phyloP scores from a whole-genome alignment of 2,329 filamentous ascomycete genomes.

The Pseudogymnoascus sp. region DNA sequence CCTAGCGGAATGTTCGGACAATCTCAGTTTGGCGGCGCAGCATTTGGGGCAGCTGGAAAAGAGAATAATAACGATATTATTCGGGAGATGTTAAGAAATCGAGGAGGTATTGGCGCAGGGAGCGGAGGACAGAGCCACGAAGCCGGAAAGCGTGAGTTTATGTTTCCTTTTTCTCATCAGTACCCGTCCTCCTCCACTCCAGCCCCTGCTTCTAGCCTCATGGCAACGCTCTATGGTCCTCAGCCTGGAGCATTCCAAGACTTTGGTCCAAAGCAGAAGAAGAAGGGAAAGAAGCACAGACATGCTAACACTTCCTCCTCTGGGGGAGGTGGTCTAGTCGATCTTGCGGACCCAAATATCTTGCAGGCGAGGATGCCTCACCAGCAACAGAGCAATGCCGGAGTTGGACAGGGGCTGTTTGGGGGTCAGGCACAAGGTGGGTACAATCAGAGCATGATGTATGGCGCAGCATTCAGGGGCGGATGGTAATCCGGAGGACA shows the following conservation, averaged over 20 bases:
- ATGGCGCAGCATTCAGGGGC: constrained; percentile 59
- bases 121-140: constrained; percentile 67
- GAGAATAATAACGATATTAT: constrained; percentile 67
- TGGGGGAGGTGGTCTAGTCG: constrained; percentile 96
- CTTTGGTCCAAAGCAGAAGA: constrained; percentile 94
- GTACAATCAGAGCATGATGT: constrained; percentile 85
- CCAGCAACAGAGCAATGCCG: constrained; percentile 69
- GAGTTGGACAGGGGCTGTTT: constrained; percentile 83
- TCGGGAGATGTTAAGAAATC: constrained; percentile 70
- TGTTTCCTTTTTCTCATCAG: constrained; percentile 85
- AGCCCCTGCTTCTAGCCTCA: constrained; percentile 82
- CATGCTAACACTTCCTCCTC: constrained; percentile 99
- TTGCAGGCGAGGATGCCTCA: constrained; percentile 96
- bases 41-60: constrained; percentile 61
- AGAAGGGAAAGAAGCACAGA: constrained; percentile 99
- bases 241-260: constrained; percentile 84
- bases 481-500: constrained; percentile 42
- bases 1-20: constrained; percentile 89
- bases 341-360: constrained; percentile 99
- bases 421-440: constrained; percentile 87
- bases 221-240: constrained; percentile 84
- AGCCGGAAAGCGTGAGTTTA: constrained; percentile 95
- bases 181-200: constrained; percentile 74
- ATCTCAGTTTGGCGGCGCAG: constrained; percentile 66
- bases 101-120: constrained; percentile 45